These are phyloP conservation scores for Caryopteris hybrid DNA, from an alignment of 305 asterid genomes.

Conservation along the genomic window DNA sequence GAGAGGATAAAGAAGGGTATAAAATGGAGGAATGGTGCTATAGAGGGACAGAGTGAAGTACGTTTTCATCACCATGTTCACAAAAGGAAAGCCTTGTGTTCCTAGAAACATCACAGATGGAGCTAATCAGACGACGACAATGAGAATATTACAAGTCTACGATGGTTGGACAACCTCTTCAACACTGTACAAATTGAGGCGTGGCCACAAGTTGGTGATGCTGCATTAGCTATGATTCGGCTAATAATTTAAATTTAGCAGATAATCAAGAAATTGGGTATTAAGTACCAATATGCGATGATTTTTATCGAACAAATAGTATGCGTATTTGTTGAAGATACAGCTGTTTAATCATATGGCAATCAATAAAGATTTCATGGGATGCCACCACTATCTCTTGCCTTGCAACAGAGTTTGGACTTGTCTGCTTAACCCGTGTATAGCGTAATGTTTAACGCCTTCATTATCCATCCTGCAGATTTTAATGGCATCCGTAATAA, in stretches of 20 bases:
- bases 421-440: background rate
- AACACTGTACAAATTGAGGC: constrained; percentile 17
- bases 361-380: background rate
- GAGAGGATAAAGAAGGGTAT: background rate
- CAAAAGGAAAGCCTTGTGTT: constrained; percentile 11
- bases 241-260: constrained; percentile 2
- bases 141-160: constrained; percentile 42
- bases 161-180: constrained; percentile 30
- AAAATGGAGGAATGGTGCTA: background rate
- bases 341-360: background rate
- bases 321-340: background rate
- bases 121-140: constrained; percentile 35
- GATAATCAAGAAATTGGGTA: background rate
- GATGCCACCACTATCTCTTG: background rate
- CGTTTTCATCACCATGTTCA: constrained; percentile 12
- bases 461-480: too few relatives aligned
- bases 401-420: constrained; percentile 7
- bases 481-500: too few relatives aligned
- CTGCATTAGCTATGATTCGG: constrained; percentile 10
- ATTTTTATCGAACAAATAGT: background rate
- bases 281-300: background rate
- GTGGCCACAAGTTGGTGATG: constrained; percentile 37
- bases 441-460: background rate
- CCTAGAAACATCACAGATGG: constrained; percentile 27
- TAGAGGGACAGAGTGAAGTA: background rate